Evolutionary conservation across 2,329 filamentous ascomycete species (phyloP).

Genomic region (Neodidymelliopsis sp.): DNA sequence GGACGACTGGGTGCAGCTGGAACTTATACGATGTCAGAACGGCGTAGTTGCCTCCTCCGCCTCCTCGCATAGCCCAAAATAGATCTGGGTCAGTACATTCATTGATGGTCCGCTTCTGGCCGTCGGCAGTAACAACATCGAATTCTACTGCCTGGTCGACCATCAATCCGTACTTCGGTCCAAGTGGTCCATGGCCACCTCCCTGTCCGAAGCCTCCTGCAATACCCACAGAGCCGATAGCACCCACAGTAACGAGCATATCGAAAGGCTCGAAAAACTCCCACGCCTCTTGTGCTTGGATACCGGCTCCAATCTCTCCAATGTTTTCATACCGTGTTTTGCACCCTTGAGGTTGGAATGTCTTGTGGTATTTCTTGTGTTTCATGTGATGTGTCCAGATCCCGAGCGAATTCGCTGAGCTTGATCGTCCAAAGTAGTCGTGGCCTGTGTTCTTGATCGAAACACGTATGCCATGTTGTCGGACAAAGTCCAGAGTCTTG

Average conservation of each 20-base stretch:
- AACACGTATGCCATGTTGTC: conserved; percentile 41
- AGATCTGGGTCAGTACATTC: conserved; percentile 45
- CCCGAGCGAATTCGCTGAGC: conserved; percentile 42
- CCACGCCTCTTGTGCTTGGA: conserved; percentile 48
- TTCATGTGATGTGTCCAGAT: conserved; percentile 50
- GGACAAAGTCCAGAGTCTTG: conserved; percentile 39
- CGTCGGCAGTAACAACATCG: conserved; percentile 46
- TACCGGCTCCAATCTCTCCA: conserved; percentile 44
- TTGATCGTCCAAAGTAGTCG: conserved; percentile 47
- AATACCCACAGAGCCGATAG: conserved; percentile 58
- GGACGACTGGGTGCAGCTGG: conserved; percentile 42
- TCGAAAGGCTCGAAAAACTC: conserved; percentile 42
- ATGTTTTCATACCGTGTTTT: conserved; percentile 40
- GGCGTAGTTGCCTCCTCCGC: conserved; percentile 47
- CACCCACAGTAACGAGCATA: conserved; percentile 48
- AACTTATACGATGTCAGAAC: conserved; percentile 49
- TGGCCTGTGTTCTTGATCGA: conserved; percentile 50
- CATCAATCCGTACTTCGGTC: conserved; percentile 53
- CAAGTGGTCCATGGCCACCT: conserved; percentile 64
- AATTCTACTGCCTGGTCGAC: conserved; percentile 48
- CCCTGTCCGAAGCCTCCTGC: conserved; percentile 54
- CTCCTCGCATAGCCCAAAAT: conserved; percentile 50
- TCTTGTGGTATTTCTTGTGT: conserved; percentile 34
- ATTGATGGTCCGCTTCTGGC: conserved; percentile 40
- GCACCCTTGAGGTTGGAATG: conserved; percentile 36